Base-by-base conservation (phyloP, 164 flowering plant species). In the Vitis cinerea region DNA sequence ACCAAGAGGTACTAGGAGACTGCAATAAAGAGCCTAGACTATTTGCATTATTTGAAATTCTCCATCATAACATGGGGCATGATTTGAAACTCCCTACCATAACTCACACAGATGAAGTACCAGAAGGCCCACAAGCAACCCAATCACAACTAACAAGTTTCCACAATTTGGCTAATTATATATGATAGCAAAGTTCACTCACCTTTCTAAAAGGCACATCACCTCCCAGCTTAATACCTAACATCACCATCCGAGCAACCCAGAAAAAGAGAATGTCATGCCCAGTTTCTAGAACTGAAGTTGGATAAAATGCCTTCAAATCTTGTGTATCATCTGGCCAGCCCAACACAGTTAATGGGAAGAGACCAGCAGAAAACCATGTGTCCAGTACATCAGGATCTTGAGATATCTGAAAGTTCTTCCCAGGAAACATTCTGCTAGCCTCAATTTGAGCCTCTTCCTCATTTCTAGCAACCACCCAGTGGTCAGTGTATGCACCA, bases 171-270 rank as follows among this genome's bases (percentile, higher is more conserved):
- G 59, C 8, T 29, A 27, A 15, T 50, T 8, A 58, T 67, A n/a
- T 23, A 52, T 61, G 17, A 61, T 62, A 50, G 23, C 10, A 48
- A 59, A 58, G 14, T 48, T 44, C n/a, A 59, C 82, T 64, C 68
- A 91, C 99, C 93, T 90, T 90, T 64, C 75, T 80, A 69, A 95
- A 95, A 55, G 99, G 99, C 27, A 95, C 97, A 72, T 95, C 97
- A 47, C 99, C 99, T 65, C 94, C 94, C 47, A 95, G 81, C 71
- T 83, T 86, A 68, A 87, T 85, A 70, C 98, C 94, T 62, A 88
- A 61, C 98, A 95, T 95, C 66, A 95, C 98, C 99, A 95, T 95
- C 14, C 95, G 86, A 65, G 98, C 98, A 79, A 95, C 99, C 99
- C 87, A 95, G 71, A 95, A 95, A 67, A 95, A 95, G 19, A 95